Base-by-base conservation (phyloP, 257 asterid genomes). In the Nicotiana otophora region DNA sequence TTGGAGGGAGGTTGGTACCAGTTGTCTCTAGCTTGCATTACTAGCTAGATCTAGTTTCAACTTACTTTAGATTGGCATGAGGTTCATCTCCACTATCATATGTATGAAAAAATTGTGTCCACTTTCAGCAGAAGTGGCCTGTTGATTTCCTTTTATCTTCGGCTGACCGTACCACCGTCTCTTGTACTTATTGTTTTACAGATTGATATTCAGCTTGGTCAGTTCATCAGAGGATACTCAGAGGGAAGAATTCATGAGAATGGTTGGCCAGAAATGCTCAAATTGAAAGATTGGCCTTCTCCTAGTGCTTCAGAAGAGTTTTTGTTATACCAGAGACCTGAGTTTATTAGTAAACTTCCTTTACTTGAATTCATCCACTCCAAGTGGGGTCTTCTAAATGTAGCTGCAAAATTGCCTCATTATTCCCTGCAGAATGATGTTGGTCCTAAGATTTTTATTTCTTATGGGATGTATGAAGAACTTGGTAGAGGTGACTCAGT, bases 221-320 rank as follows among this genome's bases (percentile, higher is more conserved):
- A 94, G 86, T 96, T 96, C 89, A 82, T 96, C 84, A 90, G 87
- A 85, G 99, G 98, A 85, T 96, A 94, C 84, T 89, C 88, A 82
- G 94, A 91, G 64, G 99, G 98, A 83, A 91, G 97, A 89, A 69
- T 88, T 87, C 70, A 85, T 87, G 97, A 92, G 87, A 89, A 87
- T 78, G 98, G 95, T 81, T 81, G 74, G 88, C 90, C 88, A 69
- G 93, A 94, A 85, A 82, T 93, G 84, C 88, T 96, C 81, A 96
- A 93, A 87, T 88, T 96, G 89, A 93, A 96, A 91, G 98, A 94
- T 85, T 96, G 99, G 99, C 99, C 99, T 78, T 91, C 98, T 42
- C 98, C 97, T 63, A 84, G 94, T 89, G 91, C 97, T 79, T 88
- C 98, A 42, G 99, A 96, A 88, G 99, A 96, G 89, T 93, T 96